phyloP scores from a whole-genome alignment of 2,329 filamentous ascomycete species.

The Magnaporthales sp. region DNA sequence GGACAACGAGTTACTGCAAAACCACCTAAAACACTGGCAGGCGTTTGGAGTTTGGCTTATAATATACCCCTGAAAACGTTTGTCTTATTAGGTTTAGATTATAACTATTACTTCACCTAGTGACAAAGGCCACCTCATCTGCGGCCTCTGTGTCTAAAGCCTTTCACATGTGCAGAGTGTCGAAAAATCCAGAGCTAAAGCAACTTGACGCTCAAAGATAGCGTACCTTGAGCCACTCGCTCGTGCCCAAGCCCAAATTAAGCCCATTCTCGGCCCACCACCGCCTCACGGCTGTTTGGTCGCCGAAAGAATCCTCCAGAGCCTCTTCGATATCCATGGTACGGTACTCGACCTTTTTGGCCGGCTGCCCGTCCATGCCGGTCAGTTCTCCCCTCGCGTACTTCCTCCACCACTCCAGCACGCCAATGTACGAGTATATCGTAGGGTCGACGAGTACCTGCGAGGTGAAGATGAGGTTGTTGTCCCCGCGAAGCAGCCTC shows the following conservation, averaged over 20 bases:
- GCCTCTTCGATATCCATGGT: conserved; percentile 95
- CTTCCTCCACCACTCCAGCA: conserved; percentile 87
- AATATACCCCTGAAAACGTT: neutral
- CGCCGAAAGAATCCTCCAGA: conserved; percentile 74
- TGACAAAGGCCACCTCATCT: neutral
- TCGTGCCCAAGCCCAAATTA: conserved; percentile 72
- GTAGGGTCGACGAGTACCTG: conserved; percentile 68
- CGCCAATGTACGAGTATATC: conserved; percentile 73
- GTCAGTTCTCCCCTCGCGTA: conserved; percentile 49
- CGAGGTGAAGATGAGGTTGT: conserved; percentile 26
- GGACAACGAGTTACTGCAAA: neutral
- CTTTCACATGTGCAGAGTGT: neutral
- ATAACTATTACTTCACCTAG: neutral
- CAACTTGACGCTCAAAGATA: conserved; percentile 40
- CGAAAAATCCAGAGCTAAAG: neutral
- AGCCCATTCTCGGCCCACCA: conserved; percentile 88
- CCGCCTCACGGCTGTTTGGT: conserved; percentile 59
- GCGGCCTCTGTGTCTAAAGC: neutral
- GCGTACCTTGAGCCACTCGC: conserved; percentile 83
- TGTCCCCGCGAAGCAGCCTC: conserved; percentile 62
- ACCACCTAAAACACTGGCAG: neutral
- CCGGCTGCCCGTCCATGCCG: conserved; percentile 44
- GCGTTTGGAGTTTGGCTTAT: neutral
- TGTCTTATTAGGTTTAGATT: neutral
- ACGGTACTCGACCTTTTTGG: conserved; percentile 79